Percentiles rank a stretch among this genome's conserved stretches.
phyloP scores from a whole-genome alignment of 2,329 filamentous ascomycete species.

The Monosporascus sp. region DNA sequence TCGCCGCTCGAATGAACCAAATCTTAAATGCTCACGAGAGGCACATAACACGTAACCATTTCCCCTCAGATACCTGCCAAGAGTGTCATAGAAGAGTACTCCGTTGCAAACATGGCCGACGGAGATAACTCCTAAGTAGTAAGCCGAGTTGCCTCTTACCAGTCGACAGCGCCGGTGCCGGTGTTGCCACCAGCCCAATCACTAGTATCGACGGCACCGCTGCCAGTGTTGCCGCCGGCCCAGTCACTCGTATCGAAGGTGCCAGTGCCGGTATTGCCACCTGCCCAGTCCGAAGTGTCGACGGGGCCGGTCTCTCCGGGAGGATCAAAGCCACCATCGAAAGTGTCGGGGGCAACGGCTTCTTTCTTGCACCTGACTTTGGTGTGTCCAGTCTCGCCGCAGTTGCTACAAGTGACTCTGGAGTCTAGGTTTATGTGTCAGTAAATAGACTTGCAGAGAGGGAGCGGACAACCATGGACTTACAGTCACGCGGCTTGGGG shows the following conservation, averaged over 20 bases:
- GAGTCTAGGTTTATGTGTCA: conserved; percentile 31
- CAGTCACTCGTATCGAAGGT: neutral
- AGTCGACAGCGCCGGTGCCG: neutral
- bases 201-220: neutral
- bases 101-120: too few relatives aligned
- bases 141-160: neutral
- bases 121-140: neutral
- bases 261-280: neutral
- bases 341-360: conserved; percentile 8
- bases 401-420: conserved; percentile 56
- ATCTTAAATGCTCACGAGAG: too few relatives aligned
- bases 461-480: conserved; percentile 14
- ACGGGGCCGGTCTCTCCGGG: conserved; percentile 6
- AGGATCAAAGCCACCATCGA: conserved; percentile 5
- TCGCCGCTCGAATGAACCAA: too few relatives aligned
- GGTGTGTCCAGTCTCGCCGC: conserved; percentile 42
- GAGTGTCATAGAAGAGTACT: too few relatives aligned
- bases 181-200: neutral
- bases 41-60: too few relatives aligned
- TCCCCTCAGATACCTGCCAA: too few relatives aligned
- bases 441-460: conserved; percentile 1
- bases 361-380: conserved; percentile 32
- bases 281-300: conserved; percentile 1
- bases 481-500: conserved; percentile 51
- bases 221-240: neutral